Conservation (phyloP, 164 flowering plant genomes). For the Litsea cubeba region DNA sequence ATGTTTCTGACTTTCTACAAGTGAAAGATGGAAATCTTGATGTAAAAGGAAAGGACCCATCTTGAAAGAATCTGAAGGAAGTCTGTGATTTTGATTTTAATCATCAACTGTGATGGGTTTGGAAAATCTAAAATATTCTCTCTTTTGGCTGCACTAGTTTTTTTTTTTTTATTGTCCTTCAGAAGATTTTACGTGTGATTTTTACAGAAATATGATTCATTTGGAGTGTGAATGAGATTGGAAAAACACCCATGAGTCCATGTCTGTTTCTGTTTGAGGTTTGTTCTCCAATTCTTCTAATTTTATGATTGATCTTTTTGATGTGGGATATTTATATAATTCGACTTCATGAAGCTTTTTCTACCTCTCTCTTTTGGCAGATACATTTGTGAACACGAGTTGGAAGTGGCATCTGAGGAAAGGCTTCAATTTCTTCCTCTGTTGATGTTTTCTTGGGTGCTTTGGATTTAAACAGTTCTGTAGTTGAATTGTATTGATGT, state of each 20-base stretch:
- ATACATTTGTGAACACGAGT: too few relatives aligned
- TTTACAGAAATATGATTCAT: not conserved
- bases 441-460: not conserved
- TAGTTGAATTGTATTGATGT: constrained; percentile 7
- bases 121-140: not conserved
- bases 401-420: not conserved
- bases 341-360: too few relatives aligned
- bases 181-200: not conserved
- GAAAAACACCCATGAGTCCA: too few relatives aligned
- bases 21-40: too few relatives aligned
- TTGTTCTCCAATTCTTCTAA: too few relatives aligned
- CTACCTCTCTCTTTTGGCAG: too few relatives aligned
- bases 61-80: not conserved
- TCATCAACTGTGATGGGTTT: constrained; percentile 1
- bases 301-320: too few relatives aligned
- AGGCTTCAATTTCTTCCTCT: not conserved
- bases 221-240: too few relatives aligned
- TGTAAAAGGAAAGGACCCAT: not conserved
- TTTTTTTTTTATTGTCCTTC: not conserved
- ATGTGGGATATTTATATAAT: too few relatives aligned
- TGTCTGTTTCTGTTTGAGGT: too few relatives aligned
- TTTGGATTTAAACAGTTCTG: not conserved
- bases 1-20: not conserved
- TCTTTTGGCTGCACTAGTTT: not conserved
- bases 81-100: not conserved